Base-by-base conservation (phyloP, 345 rosid species). In the Orychophragmus violaceus region DNA sequence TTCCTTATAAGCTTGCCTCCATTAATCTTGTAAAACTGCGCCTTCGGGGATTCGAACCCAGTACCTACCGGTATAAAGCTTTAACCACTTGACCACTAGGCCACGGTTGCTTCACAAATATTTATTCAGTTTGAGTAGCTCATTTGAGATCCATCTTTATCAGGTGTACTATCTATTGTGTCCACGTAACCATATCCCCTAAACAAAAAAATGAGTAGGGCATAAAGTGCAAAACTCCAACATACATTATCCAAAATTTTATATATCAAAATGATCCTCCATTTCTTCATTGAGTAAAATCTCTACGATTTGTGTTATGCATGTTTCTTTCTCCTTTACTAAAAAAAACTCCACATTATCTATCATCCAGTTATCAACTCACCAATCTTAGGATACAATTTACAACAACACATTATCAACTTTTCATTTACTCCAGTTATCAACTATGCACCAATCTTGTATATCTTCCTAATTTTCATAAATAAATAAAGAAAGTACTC, bases 161-260 rank as follows among this genome's bases (percentile, higher is more conserved):
- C 71, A 72, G 28, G 66, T 72, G 76, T 65, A 58, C 66, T 37
- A 49, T 71, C 33, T 28, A 45, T 33, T 54, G 49, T 72, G 60
- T 65, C 71, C 71, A 72, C 76, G 39, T 48, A 72, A 72, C 36
- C 66, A 72, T 50, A 64, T 64, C 71, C 36, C 36, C 49, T 44
- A 4, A 55, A 51, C 8, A 62, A 41, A n/a, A 52, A 51, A 50
- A 36, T 65, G 58, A 72, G 71, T 64, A 37, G 71, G 76, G 17
- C 48, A 64, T 65, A 65, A 72, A 72, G 71, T 72, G 66, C 71
- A 72, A 50, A 71, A 64, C 70, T 33, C 21, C 64, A 46, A 63
- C n/a, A n/a, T n/a, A 63, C 76, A 39, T 65, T 72, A 72, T 72
- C 76, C 71, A 50, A 64, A 58, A 58, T 42, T 65, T 64, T 28